Base-by-base conservation (phyloP, 2,329 filamentous ascomycete species). In the Fusarium haematococcum region DNA sequence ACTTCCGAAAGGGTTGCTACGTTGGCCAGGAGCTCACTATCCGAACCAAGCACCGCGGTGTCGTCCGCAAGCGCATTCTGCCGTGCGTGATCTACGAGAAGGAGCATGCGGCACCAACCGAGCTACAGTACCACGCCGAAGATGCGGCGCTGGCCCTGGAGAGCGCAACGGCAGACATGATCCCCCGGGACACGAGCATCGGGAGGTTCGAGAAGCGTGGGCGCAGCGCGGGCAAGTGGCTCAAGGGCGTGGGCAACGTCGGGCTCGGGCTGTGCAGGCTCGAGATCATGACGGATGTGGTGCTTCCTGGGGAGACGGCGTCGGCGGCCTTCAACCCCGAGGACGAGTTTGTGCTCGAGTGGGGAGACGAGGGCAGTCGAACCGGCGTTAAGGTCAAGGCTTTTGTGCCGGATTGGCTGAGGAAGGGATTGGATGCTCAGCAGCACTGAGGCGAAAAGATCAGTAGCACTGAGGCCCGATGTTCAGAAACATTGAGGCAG, bases 1-100 rank as follows among this genome's bases (percentile, higher is more conserved):
- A 98, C 83, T 99, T 97, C 85, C 91, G 91, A 80, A 99, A 99
- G 85, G 97, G 97, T 9, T 99, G 97, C 84, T 99, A 99, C 83
- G 91, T 98, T 9, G 97, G 97, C 0, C 97, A 99, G 84, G 97
- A 99, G 83, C 88, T 99, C 73, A 98, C 97, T 2, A 98, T 98
- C 75, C 92, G 97, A 48, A 99, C 97, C 2, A 93, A 95, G 81
- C 97, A 99, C 83, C 95, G 93, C 14, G 97, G 97, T 25, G 94
- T 99, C 18, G 94, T 99, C 45, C 89, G 97, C 70, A 98, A 98
- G 87, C 89, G 97, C 59, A 91, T 98, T 59, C 82, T 99, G 62
- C 97, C 97, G 0, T 91, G 96, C 37, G 84, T 93, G 74, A 79
- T 98, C 18, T 97, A 96, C 81, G 85, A 84, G 8, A 81, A 81